Conservation (phyloP, 805 yeast genomes). For the Myxozyma lipomycoides region DNA sequence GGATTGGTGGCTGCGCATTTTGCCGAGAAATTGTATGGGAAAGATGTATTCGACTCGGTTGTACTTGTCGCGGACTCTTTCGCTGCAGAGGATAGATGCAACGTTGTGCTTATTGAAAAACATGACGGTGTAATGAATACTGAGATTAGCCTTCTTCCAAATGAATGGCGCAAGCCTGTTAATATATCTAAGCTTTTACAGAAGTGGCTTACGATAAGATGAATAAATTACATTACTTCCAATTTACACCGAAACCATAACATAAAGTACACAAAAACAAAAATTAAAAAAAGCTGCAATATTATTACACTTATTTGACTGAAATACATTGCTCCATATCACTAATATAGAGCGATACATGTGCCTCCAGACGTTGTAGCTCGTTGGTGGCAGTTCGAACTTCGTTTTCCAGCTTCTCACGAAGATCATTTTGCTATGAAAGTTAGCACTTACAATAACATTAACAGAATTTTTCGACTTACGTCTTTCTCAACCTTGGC, state of each 20-base stretch:
- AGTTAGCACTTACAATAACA: conserved; percentile 11
- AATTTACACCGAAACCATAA: not conserved
- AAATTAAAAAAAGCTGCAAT: not conserved
- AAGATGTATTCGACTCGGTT: conserved; percentile 2
- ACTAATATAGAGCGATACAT: conserved; percentile 49
- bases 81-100: not conserved
- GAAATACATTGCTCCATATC: conserved; percentile 45
- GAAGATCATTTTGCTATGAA: conserved; percentile 36
- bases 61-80: conserved; percentile 2
- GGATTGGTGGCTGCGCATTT: conserved; percentile 6
- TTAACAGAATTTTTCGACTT: conserved; percentile 20
- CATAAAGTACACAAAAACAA: not conserved
- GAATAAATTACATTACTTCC: not conserved
- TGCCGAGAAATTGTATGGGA: not conserved
- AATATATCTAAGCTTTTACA: not conserved
- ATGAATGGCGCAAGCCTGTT: not conserved
- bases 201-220: conserved; percentile 1
- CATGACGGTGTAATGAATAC: conserved; percentile 1
- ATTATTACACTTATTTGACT: not conserved
- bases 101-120: not conserved
- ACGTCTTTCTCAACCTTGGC: conserved; percentile 44
- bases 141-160: not conserved
- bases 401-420: conserved; percentile 50
- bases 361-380: conserved; percentile 52
- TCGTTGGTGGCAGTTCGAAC: conserved; percentile 52